A percentile compares a stretch with the other conserved stretches of the same genome.
These are phyloP conservation scores for Diplodia scrobiculata DNA, from an alignment of 2,329 filamentous ascomycete species.

Conservation along the genomic window DNA sequence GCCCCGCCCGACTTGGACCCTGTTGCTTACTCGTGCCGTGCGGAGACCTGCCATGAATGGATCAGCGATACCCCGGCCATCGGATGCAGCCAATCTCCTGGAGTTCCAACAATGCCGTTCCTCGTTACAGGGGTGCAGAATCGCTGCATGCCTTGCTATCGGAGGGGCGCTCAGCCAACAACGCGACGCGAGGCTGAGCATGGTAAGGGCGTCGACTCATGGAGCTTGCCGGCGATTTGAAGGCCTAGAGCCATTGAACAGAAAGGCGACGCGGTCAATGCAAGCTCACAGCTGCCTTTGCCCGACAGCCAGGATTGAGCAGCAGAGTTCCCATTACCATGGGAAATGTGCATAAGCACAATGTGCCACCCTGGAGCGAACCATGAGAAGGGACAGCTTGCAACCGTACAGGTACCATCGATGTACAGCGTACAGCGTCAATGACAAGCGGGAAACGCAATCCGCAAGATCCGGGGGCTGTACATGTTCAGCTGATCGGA, in stretches of 20 bases:
- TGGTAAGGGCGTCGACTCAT: neutral
- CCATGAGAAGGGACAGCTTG: neutral
- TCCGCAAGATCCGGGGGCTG: slow-evolving; percentile 15
- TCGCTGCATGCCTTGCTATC: neutral
- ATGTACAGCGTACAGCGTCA: neutral
- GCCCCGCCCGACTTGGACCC: neutral
- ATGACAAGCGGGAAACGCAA: neutral
- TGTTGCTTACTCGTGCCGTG: neutral
- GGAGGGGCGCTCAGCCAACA: neutral
- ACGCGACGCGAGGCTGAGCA: neutral
- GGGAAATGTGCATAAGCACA: slow-evolving; percentile 26
- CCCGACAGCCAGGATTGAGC: slow-evolving; percentile 8
- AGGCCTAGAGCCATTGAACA: neutral
- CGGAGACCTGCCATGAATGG: slow-evolving; percentile 3
- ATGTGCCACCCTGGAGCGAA: slow-evolving; percentile 21
- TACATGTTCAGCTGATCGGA: neutral
- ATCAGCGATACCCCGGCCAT: slow-evolving; percentile 1
- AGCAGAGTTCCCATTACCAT: slow-evolving; percentile 14
- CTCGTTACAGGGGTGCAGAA: neutral
- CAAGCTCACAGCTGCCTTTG: neutral
- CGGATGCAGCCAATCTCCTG: neutral
- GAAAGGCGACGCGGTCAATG: neutral
- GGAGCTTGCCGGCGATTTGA: neutral
- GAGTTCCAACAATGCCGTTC: neutral
- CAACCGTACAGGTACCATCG: neutral